Evolutionary conservation across 768 basidiomycete species (phyloP).

Genomic region (Boletus coccyginus): DNA sequence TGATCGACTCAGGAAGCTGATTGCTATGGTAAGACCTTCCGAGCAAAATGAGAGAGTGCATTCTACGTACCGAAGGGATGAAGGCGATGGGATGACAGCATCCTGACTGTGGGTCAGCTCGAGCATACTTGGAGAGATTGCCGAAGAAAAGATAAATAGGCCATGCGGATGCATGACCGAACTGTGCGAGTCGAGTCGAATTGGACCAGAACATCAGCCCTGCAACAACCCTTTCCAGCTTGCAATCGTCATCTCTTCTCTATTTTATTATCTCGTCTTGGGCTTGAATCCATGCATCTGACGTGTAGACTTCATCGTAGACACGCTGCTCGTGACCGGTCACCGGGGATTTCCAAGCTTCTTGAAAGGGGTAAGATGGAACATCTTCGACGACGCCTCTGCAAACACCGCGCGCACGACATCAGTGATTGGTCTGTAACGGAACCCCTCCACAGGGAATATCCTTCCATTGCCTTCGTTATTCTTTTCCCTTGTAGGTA

Average conservation of each 20-base stretch:
- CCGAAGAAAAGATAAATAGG: background rate
- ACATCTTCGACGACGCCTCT: conserved; percentile 1
- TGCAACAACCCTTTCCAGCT: background rate
- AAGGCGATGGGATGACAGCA: background rate
- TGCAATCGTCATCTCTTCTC: background rate
- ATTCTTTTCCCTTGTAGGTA: too few species aligned
- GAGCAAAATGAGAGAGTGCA: background rate
- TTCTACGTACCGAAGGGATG: conserved; percentile 8
- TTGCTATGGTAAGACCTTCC: background rate
- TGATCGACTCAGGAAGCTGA: conserved; percentile 2
- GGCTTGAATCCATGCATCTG: too few species aligned
- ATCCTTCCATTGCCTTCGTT: too few species aligned
- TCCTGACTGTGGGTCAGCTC: background rate
- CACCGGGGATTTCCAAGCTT: too few species aligned
- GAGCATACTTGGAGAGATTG: background rate
- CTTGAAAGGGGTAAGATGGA: conserved; percentile 23
- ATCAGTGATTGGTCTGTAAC: too few species aligned
- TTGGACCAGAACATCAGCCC: conserved; percentile 5
- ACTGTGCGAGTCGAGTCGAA: conserved; percentile 7
- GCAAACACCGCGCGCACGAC: background rate
- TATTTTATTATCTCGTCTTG: conserved; percentile 1
- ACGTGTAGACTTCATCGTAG: too few species aligned
- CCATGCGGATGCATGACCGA: conserved; percentile 16
- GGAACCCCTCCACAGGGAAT: too few species aligned
- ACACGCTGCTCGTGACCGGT: too few species aligned